Evolutionary conservation across 2,329 filamentous ascomycete genomes (phyloP), one percentile per base, ranked within the genome.

Genomic region (Verticillium tricorpus): DNA sequence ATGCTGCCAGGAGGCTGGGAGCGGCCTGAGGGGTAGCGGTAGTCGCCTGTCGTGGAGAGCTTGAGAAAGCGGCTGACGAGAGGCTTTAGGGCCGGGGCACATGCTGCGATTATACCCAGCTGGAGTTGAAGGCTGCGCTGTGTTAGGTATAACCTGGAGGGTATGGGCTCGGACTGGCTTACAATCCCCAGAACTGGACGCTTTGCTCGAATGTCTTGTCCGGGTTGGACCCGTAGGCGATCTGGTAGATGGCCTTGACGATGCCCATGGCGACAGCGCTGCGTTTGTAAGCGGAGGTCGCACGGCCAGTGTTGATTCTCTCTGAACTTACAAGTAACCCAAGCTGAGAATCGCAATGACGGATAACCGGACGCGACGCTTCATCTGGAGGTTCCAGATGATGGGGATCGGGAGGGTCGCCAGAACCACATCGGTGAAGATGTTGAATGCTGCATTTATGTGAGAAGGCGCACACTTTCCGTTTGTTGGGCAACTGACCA

Each of bases 351-450:
- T 74, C 1, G 65, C 69, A 25, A 79, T 72, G 12, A 81, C 66
- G 25, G 78, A 78, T 0, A 79, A 25, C 22, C 74, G 71, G 1
- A 72, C 72, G 15, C 71, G 70, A n/a, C 67, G 66, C 65, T 74
- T 76, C 68, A 77, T 72, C 60, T 79, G 73, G n/a, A 79, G 66
- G 7, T 68, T 67, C 72, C 75, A 76, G 57, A 80, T 76, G 60
- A 80, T 72, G 2, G 76, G 74, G 1, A 79, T 69, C 1, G 78
- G 78, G 19, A 80, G 68, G 1, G 75, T 72, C 0, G 77, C 77
- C 39, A 80, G 77, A n/a, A 74, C 68, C 8, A 79, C 69, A 59
- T 80, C 77, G n/a, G 77, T 79, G 9, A 73, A 70, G 45, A 80
- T 78, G 61, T 79, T 78, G 68, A 77, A 73, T 3, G 67, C 74